phyloP scores from a whole-genome alignment of 2,329 filamentous ascomycete genomes.

The Coniochaeta sp. region DNA sequence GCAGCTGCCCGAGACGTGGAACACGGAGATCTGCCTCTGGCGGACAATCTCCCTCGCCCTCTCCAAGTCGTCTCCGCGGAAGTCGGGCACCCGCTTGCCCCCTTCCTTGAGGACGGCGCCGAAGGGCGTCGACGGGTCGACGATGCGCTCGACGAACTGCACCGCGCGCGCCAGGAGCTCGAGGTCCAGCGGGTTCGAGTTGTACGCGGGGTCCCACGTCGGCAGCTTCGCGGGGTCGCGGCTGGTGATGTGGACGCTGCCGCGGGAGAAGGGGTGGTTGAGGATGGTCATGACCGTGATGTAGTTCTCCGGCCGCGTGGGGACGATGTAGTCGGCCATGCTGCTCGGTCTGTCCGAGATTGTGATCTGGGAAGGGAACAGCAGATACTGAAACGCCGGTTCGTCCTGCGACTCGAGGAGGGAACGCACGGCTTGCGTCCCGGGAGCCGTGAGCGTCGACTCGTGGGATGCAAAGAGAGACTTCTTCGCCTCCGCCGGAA shows the following conservation, averaged over 20 bases:
- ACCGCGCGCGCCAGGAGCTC: constrained; percentile 9
- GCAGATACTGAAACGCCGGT: constrained; percentile 24
- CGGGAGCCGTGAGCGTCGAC: constrained; percentile 9
- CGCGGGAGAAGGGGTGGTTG: constrained; percentile 43
- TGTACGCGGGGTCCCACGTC: constrained; percentile 34
- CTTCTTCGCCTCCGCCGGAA: constrained; percentile 15
- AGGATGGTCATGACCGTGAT: constrained; percentile 41
- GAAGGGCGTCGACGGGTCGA: neutral
- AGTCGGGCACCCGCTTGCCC: constrained; percentile 26
- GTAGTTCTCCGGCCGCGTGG: constrained; percentile 32
- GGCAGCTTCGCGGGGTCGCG: neutral
- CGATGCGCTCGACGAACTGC: constrained; percentile 12
- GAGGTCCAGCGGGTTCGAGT: constrained; percentile 20
- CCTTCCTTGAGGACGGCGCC: constrained; percentile 25
- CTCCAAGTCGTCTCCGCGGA: constrained; percentile 23
- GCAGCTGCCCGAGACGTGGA: constrained; percentile 42
- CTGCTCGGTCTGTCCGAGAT: constrained; percentile 12
- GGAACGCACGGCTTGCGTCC: constrained; percentile 14
- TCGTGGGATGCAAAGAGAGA: constrained; percentile 16
- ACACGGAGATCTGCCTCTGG: constrained; percentile 26
- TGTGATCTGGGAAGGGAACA: constrained; percentile 23
- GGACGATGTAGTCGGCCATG: constrained; percentile 20
- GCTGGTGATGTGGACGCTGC: constrained; percentile 36
- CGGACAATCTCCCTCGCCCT: constrained; percentile 26
- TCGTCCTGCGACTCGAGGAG: constrained; percentile 21